Evolutionary conservation across 139 green algal genomes (phyloP), one percentile per base, ranked within the genome.

Genomic region (Chlamydomonas sphaeroides): DNA sequence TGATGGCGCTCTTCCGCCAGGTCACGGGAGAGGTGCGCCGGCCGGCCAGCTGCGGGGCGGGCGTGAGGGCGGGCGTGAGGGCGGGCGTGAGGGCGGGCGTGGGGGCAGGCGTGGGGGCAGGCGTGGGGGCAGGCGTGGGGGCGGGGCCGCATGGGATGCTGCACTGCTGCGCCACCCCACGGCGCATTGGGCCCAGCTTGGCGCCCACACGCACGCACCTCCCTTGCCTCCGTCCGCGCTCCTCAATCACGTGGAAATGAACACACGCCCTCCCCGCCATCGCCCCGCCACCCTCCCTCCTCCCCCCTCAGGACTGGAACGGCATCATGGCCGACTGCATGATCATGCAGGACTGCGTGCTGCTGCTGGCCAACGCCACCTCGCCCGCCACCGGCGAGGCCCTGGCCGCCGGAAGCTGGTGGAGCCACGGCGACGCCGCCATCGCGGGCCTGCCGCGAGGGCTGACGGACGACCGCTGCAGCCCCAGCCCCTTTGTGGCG

Each of bases 1-100:
- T 97, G 87, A 78, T 95, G 59, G 80, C 78, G 8, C 84, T 95
- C 21, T 91, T 96, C 73, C 87, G 93, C 33, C 88, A 89, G 80
- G 70, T 89, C 35, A 66, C 59, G n/a, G 59, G 59, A 5, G 18
- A 61, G 51, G 45, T 53, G 14, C 45, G 45, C n/a, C n/a, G n/a
- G n/a, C n/a, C n/a, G n/a, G n/a, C n/a, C n/a, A n/a, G n/a, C n/a
- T n/a, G n/a, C n/a, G n/a, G n/a, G n/a, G n/a, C n/a, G n/a, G n/a
- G n/a, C n/a, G n/a, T n/a, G n/a, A n/a, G n/a, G n/a, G n/a, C n/a
- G n/a, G n/a, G n/a, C n/a, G n/a, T n/a, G n/a, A n/a, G n/a, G n/a
- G n/a, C n/a, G n/a, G n/a, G n/a, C n/a, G n/a, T n/a, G n/a, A n/a
- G n/a, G n/a, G n/a, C n/a, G n/a, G n/a, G n/a, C n/a, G n/a, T n/a